phyloP scores from a whole-genome alignment of 2,329 filamentous ascomycete species.

The Aspergillus pseudoviridinutans region DNA sequence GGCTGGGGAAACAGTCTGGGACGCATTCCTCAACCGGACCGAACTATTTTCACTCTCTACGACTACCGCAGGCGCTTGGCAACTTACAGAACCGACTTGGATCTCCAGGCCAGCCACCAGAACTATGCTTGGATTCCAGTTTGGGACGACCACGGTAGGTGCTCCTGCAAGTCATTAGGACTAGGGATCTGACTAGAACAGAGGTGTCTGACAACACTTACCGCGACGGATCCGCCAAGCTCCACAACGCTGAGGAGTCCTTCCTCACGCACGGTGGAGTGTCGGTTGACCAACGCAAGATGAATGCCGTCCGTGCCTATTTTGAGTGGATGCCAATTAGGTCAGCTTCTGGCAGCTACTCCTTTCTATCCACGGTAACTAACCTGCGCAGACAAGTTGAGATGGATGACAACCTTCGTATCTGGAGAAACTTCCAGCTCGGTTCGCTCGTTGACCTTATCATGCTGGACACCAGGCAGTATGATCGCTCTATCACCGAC shows the following conservation, averaged over 20 bases:
- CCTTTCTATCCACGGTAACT: slow-evolving; percentile 24
- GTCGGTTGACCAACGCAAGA: slow-evolving; percentile 68
- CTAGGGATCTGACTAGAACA: slow-evolving; percentile 13
- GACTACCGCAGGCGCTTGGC: slow-evolving; percentile 56
- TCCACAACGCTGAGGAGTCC: slow-evolving; percentile 65
- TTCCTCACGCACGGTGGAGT: slow-evolving; percentile 57
- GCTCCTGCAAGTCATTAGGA: slow-evolving; percentile 1
- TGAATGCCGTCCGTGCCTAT: slow-evolving; percentile 68
- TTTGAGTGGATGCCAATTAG: slow-evolving; percentile 64
- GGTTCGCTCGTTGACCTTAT: slow-evolving; percentile 64
- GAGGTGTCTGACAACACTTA: slow-evolving; percentile 64
- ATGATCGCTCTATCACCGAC: slow-evolving; percentile 63
- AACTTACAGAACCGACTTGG: slow-evolving; percentile 58
- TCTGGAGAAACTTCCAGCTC: slow-evolving; percentile 65
- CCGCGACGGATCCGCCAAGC: slow-evolving; percentile 55
- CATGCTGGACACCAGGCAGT: slow-evolving; percentile 66
- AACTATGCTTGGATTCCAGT: slow-evolving; percentile 60
- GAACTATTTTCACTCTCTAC: slow-evolving; percentile 45
- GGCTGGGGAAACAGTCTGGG: slow-evolving; percentile 51
- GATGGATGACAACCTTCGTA: slow-evolving; percentile 65
- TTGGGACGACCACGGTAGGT: slow-evolving; percentile 58
- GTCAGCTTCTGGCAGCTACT: slow-evolving; percentile 17
- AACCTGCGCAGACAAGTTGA: slow-evolving; percentile 52
- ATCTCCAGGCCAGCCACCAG: slow-evolving; percentile 55
- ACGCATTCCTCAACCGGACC: slow-evolving; percentile 52